These are phyloP conservation scores for Naganishia liquefaciens DNA, from an alignment of 1,284 basidiomycete genomes.

Conservation along the genomic window DNA sequence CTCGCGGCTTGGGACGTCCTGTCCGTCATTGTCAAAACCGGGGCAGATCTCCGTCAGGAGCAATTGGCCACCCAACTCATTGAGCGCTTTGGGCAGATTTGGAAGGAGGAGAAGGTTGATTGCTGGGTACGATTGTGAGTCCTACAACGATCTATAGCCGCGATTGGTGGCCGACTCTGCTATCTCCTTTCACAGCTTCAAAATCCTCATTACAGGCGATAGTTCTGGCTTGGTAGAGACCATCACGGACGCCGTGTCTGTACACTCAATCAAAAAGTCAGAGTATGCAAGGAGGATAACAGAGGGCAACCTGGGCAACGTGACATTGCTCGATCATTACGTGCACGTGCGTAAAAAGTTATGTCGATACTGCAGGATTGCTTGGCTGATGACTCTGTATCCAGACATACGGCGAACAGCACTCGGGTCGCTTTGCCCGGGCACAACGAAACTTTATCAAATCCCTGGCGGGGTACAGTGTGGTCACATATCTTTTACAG, in stretches of 20 bases:
- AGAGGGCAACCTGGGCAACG: constrained; percentile 75
- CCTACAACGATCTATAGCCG: neutral
- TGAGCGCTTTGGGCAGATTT: constrained; percentile 87
- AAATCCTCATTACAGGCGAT: constrained; percentile 92
- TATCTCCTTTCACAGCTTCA: constrained; percentile 55
- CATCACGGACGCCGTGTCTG: constrained; percentile 93
- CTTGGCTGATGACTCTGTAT: neutral
- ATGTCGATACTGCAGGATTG: neutral
- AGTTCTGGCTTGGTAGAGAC: constrained; percentile 91
- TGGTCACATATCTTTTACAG: constrained; percentile 93
- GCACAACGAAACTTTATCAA: constrained; percentile 90
- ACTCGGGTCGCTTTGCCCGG: constrained; percentile 77
- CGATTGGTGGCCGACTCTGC: neutral
- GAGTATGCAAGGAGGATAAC: constrained; percentile 87
- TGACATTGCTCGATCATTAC: constrained; percentile 87
- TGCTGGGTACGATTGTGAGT: constrained; percentile 92
- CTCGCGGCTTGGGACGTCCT: constrained; percentile 75
- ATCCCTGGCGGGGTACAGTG: constrained; percentile 90
- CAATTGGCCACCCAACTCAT: constrained; percentile 96
- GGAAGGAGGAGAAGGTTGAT: constrained; percentile 85
- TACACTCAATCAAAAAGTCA: constrained; percentile 99
- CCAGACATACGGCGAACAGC: constrained; percentile 85
- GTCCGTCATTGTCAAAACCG: constrained; percentile 98
- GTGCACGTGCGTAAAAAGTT: constrained; percentile 62
- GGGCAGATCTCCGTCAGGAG: constrained; percentile 94